These are phyloP conservation scores for Hyphopichia khmerensis DNA, from an alignment of 1,139 yeast species.

Conservation along the genomic window DNA sequence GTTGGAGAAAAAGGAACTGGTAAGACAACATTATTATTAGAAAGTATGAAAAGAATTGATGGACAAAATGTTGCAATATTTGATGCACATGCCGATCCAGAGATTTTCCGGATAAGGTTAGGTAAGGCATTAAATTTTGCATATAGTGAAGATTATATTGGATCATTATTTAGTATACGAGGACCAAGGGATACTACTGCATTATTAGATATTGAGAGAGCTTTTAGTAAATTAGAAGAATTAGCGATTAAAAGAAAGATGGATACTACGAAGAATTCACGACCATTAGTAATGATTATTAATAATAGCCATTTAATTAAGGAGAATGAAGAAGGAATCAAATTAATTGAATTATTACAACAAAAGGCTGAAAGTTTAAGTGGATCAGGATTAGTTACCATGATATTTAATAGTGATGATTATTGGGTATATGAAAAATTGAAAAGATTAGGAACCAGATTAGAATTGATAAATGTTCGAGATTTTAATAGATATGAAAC, in stretches of 20 bases:
- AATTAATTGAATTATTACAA: constrained; percentile 72
- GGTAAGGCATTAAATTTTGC: constrained; percentile 76
- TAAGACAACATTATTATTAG: constrained; percentile 69
- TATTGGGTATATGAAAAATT: constrained; percentile 84
- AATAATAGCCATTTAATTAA: constrained; percentile 75
- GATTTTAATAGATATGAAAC: constrained; percentile 64
- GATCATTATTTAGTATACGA: constrained; percentile 74
- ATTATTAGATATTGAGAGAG: constrained; percentile 76
- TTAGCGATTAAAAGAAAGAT: constrained; percentile 55
- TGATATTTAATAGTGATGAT: constrained; percentile 79
- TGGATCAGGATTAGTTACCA: constrained; percentile 74
- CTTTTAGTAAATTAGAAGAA: constrained; percentile 72
- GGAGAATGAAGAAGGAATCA: constrained; percentile 69
- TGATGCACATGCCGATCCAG: constrained; percentile 88
- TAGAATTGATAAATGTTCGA: constrained; percentile 69
- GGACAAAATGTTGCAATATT: constrained; percentile 69
- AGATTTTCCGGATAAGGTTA: constrained; percentile 70
- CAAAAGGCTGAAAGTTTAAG: constrained; percentile 81
- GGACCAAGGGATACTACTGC: constrained; percentile 90
- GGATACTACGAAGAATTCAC: constrained; percentile 21
- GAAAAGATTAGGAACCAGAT: constrained; percentile 68
- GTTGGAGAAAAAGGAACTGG: constrained; percentile 91
- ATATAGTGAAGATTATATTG: constrained; percentile 79
- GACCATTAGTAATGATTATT: constrained; percentile 68
- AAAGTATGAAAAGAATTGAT: constrained; percentile 63